phyloP scores from a whole-genome alignment of 2,329 filamentous ascomycete genomes.

The Nemania sp. region DNA sequence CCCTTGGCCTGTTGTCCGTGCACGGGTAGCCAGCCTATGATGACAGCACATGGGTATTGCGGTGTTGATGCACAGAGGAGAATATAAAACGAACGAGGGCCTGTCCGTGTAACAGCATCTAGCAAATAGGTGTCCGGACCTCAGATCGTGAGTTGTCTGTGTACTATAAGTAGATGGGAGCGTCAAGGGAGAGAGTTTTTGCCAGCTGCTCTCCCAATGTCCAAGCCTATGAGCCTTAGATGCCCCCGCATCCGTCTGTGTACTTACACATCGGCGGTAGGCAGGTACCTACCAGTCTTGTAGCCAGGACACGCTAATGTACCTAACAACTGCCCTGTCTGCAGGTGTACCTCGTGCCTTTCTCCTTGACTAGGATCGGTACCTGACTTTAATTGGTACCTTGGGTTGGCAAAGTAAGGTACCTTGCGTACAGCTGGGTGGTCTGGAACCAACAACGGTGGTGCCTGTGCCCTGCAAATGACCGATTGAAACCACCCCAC shows the following conservation, averaged over 20 bases:
- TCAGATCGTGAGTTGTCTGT: too few relatives aligned
- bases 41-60: constrained; percentile 11
- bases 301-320: too few relatives aligned
- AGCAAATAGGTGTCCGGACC: too few relatives aligned
- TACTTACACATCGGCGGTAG: too few relatives aligned
- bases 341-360: neutral
- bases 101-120: too few relatives aligned
- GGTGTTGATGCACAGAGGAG: neutral
- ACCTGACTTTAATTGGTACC: constrained; percentile 18
- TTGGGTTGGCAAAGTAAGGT: neutral
- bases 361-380: constrained; percentile 17
- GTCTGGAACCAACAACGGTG: neutral
- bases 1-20: neutral
- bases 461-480: neutral
- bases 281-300: neutral
- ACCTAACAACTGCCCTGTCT: too few relatives aligned
- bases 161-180: too few relatives aligned
- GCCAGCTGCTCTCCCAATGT: too few relatives aligned
- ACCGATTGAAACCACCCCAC: neutral
- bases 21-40: constrained; percentile 7
- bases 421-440: neutral
- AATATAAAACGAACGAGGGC: too few relatives aligned
- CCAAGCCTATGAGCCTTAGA: too few relatives aligned
- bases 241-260: too few relatives aligned
- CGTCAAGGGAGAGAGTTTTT: too few relatives aligned